phyloP scores from a whole-genome alignment of 257 asterid genomes.

The Euphrasia confusa region DNA sequence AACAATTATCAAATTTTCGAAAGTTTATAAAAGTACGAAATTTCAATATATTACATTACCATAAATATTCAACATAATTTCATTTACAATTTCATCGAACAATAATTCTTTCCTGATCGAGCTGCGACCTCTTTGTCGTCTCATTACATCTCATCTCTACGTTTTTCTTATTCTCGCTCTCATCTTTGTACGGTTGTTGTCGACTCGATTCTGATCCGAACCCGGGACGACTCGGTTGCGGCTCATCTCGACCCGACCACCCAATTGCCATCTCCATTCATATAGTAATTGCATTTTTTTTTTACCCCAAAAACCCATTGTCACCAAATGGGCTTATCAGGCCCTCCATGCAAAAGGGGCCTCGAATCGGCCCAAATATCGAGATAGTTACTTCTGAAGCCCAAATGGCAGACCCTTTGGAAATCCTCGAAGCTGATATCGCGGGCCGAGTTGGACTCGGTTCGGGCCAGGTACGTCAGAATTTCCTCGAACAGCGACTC shows the following conservation, averaged over 20 bases:
- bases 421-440: constrained; percentile 43
- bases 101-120: constrained; percentile 16
- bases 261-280: constrained; percentile 51
- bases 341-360: constrained; percentile 51
- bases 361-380: constrained; percentile 58
- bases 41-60: no score
- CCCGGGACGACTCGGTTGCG: constrained; percentile 63
- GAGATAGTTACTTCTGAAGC: constrained; percentile 31
- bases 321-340: constrained; percentile 31
- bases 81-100: constrained; percentile 24
- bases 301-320: no score
- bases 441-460: constrained; percentile 37
- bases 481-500: constrained; percentile 51
- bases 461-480: constrained; percentile 41
- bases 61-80: constrained; percentile 9
- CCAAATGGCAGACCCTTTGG: constrained; percentile 43
- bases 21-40: no score
- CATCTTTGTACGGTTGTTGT: background rate
- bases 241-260: constrained; percentile 43
- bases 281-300: background rate
- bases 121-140: constrained; percentile 6
- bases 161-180: background rate
- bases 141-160: background rate
- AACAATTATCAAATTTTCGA: no score
- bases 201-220: constrained; percentile 24